Evolutionary conservation across 306 rosid genomes (phyloP).

Genomic region (Malus fusca): DNA sequence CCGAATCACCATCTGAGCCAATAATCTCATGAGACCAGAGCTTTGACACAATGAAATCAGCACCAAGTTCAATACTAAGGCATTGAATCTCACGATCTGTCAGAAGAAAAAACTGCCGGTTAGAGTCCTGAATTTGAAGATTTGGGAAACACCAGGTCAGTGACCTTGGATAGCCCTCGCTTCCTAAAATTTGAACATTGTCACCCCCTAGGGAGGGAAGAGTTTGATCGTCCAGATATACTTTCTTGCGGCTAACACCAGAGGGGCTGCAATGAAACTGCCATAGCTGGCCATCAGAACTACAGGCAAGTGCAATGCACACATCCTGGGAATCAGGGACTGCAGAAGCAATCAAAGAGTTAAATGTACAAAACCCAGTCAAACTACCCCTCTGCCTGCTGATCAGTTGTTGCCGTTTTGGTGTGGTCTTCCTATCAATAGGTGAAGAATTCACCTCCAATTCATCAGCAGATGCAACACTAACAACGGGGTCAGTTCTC

Average conservation of each 20-base stretch:
- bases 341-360: constrained; percentile 67
- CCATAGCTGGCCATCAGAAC: constrained; percentile 82
- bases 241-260: constrained; percentile 53
- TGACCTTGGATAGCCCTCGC: constrained; percentile 88
- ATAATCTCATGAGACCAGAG: constrained; percentile 85
- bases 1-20: constrained; percentile 77
- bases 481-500: constrained; percentile 32
- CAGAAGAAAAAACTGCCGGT: constrained; percentile 51
- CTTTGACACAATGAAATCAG: constrained; percentile 48
- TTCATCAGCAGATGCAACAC: constrained; percentile 57
- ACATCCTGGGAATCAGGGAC: constrained; percentile 38
- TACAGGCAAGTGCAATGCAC: constrained; percentile 67
- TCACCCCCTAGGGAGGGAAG: constrained; percentile 39
- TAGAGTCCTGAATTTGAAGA: constrained; percentile 33
- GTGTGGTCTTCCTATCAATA: constrained; percentile 39
- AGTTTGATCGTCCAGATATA: constrained; percentile 23
- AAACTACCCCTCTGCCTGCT: constrained; percentile 29
- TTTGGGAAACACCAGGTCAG: constrained; percentile 64
- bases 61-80: constrained; percentile 45
- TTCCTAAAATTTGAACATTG: constrained; percentile 34
- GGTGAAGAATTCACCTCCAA: constrained; percentile 27
- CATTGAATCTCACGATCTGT: constrained; percentile 81
- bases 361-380: constrained; percentile 35
- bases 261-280: constrained; percentile 62
- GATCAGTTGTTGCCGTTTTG: constrained; percentile 28